Percentiles rank a stretch among this genome's conserved stretches.
Evolutionary conservation across 805 yeast species (phyloP).

Genomic region (Metschnikowia baotianmanensis): DNA sequence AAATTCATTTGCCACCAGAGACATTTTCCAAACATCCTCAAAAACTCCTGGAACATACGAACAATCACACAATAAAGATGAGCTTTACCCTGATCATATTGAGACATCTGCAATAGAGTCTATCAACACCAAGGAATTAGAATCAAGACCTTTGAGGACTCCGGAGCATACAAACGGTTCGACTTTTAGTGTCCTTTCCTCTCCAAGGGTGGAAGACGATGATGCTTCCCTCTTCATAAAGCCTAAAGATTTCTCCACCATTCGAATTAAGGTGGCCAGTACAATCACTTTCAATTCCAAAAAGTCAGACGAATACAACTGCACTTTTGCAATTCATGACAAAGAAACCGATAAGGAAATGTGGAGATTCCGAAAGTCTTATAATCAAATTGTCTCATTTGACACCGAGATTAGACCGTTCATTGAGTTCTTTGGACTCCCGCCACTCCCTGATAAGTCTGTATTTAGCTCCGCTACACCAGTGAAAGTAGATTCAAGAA

Average conservation of each 20-base stretch:
- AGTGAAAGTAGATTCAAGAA: constrained; percentile 58
- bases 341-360: constrained; percentile 60
- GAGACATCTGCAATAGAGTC: too few species aligned
- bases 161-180: constrained; percentile 7
- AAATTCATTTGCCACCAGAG: too few species aligned
- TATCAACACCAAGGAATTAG: too few species aligned
- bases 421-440: constrained; percentile 51
- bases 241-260: constrained; percentile 55
- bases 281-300: constrained; percentile 39
- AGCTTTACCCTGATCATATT: too few species aligned
- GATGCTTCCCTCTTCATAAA: constrained; percentile 53
- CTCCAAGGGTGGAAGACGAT: constrained; percentile 29
- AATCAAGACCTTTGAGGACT: too few species aligned
- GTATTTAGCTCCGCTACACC: constrained; percentile 63
- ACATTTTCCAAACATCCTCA: too few species aligned
- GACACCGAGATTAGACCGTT: constrained; percentile 59
- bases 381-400: constrained; percentile 56
- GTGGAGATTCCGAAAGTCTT: constrained; percentile 70
- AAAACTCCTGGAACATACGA: too few species aligned
- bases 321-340: constrained; percentile 64
- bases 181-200: constrained; percentile 17
- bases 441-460: constrained; percentile 62
- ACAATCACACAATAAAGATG: too few species aligned
- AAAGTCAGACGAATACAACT: constrained; percentile 54
- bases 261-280: constrained; percentile 47